These are phyloP conservation scores for Heracleum sosnowskyi DNA, from an alignment of 129 eudicot genomes.

Conservation along the genomic window DNA sequence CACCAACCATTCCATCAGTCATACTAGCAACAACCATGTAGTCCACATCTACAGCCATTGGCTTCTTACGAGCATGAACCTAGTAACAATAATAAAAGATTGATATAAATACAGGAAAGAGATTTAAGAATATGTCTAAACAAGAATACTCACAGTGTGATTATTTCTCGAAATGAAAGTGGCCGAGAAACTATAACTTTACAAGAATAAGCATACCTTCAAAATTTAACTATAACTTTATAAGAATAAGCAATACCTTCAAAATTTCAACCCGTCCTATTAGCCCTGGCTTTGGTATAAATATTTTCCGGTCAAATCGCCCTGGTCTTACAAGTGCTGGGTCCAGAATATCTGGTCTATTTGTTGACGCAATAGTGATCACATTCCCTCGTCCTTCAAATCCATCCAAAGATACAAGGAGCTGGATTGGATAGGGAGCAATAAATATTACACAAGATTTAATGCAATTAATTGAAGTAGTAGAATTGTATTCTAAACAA, in stretches of 20 bases:
- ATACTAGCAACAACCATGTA: slow-evolving; percentile 74
- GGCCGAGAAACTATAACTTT: no score
- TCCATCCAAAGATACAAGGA: slow-evolving; percentile 93
- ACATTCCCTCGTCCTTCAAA: slow-evolving; percentile 98
- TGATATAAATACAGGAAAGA: slow-evolving; percentile 1
- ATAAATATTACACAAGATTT: background rate
- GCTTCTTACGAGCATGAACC: slow-evolving; percentile 98
- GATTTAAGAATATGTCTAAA: background rate
- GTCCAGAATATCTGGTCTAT: no score
- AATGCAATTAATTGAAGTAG: slow-evolving; percentile 4
- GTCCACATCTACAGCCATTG: slow-evolving; percentile 92
- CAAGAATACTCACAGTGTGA: slow-evolving; percentile 16
- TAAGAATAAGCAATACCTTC: no score
- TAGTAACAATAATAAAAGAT: slow-evolving; percentile 8
- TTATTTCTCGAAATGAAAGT: no score
- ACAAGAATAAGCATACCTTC: no score
- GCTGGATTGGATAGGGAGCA: slow-evolving; percentile 41
- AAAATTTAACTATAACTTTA: no score
- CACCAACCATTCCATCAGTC: slow-evolving; percentile 96
- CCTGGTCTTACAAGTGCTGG: no score
- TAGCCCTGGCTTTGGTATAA: no score
- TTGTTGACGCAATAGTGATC: slow-evolving; percentile 97
- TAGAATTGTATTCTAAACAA: background rate
- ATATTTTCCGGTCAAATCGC: no score
- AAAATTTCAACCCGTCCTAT: no score